Conservation (phyloP, 169 alveolate genomes). For the Eimeria acervulina region DNA sequence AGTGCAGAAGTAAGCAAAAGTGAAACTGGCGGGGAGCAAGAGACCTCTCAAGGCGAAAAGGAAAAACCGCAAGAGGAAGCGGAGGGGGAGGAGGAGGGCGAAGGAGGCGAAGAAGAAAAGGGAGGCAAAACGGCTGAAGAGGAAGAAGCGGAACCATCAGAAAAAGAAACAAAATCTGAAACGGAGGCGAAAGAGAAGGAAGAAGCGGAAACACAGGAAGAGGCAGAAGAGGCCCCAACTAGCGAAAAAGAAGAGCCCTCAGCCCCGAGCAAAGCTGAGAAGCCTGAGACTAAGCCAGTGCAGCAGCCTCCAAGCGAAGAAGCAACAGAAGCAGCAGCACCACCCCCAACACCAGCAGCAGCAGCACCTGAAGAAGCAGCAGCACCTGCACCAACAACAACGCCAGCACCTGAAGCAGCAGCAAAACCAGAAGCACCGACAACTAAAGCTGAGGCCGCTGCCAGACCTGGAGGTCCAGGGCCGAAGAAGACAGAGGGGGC, state of each 20-base stretch:
- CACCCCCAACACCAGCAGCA: not conserved
- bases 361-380: not conserved
- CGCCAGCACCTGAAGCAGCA: not conserved
- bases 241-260: not conserved
- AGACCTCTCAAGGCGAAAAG: not conserved
- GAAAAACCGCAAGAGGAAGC: not conserved
- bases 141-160: not conserved
- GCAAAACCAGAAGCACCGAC: not conserved
- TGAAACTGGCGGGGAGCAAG: not conserved
- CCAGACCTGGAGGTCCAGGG: not conserved
- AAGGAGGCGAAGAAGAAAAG: not conserved
- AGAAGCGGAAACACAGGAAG: not conserved
- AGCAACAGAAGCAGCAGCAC: not conserved
- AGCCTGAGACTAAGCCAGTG: not conserved
- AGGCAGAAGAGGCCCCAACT: not conserved
- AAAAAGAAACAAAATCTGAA: not conserved
- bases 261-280: not conserved
- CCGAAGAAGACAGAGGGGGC: not conserved
- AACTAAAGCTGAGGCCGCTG: not conserved
- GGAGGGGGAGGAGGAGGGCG: constrained; percentile 11
- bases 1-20: not conserved
- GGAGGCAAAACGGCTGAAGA: not conserved
- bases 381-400: not conserved
- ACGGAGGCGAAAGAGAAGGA: not conserved
- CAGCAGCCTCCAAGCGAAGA: not conserved